Evolutionary conservation across 352 stramenopile species (phyloP), one percentile per base, ranked within the genome.

Genomic region (Phytophthora capsici): DNA sequence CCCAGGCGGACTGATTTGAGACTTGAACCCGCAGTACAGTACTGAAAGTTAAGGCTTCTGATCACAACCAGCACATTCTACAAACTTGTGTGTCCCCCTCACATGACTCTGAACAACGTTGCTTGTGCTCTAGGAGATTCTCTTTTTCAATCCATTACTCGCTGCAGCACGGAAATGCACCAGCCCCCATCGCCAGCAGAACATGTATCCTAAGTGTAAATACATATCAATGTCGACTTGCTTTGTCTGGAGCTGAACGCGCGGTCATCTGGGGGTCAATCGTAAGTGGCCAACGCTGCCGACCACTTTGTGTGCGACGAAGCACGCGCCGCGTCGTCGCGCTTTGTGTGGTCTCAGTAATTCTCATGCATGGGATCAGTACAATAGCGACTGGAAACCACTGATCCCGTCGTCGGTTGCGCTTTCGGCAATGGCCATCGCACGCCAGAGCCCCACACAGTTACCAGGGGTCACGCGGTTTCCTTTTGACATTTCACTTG

Each of bases 401-500:
- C 41, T 46, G 14, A 1, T n/a, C 8, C 28, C n/a, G 20, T 36
- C 41, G 44, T 28, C 41, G 55, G 46, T 55, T 56, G 55, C 23
- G 28, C 19, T n/a, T 22, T 51, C 25, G 19, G 30, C 32, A 52
- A 56, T 51, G 38, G 34, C 26, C 47, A 44, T 52, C 32, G 49
- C 17, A 49, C 45, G 32, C 51, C 43, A 57, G 37, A 25, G 7
- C 7, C 28, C 23, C 14, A 32, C 44, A 38, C 57, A 37, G 23
- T 57, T 56, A 36, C 45, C 45, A 48, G 36, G 26, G 17, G 41
- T 37, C 30, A 54, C 25, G 30, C n/a, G 38, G 16, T 22, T 47
- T 64, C 57, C 37, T 36, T 54, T 58, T 58, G 22, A 10, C 46
- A 13, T 23, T 20, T 59, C 38, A 69, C 50, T 65, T 71, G 63